Evolutionary conservation across 1,284 basidiomycete genomes (phyloP), one percentile per base, ranked within the genome.

Genomic region (Ganoderma lucidum): DNA sequence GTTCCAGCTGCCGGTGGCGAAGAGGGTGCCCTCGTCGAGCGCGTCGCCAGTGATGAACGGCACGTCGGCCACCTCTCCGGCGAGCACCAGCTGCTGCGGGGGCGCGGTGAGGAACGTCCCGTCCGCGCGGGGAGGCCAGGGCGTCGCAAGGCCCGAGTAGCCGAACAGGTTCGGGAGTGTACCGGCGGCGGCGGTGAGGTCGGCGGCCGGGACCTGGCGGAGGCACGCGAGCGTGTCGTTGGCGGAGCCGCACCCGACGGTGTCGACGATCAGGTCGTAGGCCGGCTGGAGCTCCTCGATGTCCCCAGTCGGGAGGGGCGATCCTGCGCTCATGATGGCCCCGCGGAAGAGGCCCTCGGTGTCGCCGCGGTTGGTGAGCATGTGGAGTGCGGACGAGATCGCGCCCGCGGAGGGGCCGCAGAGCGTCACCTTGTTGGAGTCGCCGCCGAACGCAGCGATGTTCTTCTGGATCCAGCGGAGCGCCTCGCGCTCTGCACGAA

Each of bases 381-480:
- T 77, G 2, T 82, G 81, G 19, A 80, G 61, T 0, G 76, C 74
- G 17, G 81, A 78, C 15, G 81, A 82, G 35, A 79, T 75, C 0
- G 78, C 75, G 2, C 85, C 85, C 1, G 84, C 82, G 53, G 79
- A 81, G 68, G 83, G 80, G n/a, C 84, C 85, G 79, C 80, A 83
- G 55, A 51, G 23, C 23, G 23, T 51, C 5, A 51, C 48, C 12
- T 51, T 51, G n/a, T 12, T 9, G 23, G 48, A 23, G 4, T 51
- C 48, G 3, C 48, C 48, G 48, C 48, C 48, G 23, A 51, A 51
- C 9, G 8, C 48, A 4, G 48, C 48, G 48, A 51, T 51, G 10
- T 51, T 9, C 10, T 28, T 51, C 23, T 51, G 48, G 9, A 51
- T 51, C 48, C 23, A 51, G 23, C 23, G 48, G 8, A 51, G 23